Conservation (phyloP, 2,329 filamentous ascomycete genomes). For the Meredithiella fracta region DNA sequence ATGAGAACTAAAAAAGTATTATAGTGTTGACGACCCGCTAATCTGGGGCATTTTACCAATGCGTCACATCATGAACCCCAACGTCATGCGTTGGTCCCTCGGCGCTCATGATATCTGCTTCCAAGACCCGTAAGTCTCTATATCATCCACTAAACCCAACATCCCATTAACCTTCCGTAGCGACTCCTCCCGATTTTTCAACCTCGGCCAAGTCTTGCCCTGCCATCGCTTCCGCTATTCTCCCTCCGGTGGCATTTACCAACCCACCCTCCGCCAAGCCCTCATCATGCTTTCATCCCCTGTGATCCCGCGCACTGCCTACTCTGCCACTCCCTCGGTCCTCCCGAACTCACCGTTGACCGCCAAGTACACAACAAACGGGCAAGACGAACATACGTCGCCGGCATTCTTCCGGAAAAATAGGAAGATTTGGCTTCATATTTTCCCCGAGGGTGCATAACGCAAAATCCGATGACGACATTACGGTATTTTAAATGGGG, state of each 20-base stretch:
- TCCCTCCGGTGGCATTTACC: slow-evolving; percentile 66
- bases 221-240: slow-evolving; percentile 73
- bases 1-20: background rate
- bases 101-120: slow-evolving; percentile 95
- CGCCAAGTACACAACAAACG: slow-evolving; percentile 47
- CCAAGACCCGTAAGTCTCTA: slow-evolving; percentile 49
- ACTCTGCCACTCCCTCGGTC: slow-evolving; percentile 16
- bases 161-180: slow-evolving; percentile 25
- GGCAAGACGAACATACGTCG: slow-evolving; percentile 47
- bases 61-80: slow-evolving; percentile 51
- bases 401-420: slow-evolving; percentile 56
- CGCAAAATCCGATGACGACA: slow-evolving; percentile 62
- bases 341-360: slow-evolving; percentile 32
- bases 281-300: slow-evolving; percentile 57
- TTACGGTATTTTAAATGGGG: slow-evolving; percentile 99
- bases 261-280: slow-evolving; percentile 73
- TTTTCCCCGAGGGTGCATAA: slow-evolving; percentile 93
- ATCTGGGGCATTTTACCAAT: slow-evolving; percentile 82
- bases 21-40: slow-evolving; percentile 78
- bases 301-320: slow-evolving; percentile 7
- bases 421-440: slow-evolving; percentile 72
- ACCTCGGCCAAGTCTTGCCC: slow-evolving; percentile 73
- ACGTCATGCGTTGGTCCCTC: slow-evolving; percentile 72
- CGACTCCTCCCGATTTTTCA: slow-evolving; percentile 62
- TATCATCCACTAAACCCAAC: background rate